These are phyloP conservation scores for Combretum micranthum DNA, from an alignment of 345 rosid species.

Conservation along the genomic window DNA sequence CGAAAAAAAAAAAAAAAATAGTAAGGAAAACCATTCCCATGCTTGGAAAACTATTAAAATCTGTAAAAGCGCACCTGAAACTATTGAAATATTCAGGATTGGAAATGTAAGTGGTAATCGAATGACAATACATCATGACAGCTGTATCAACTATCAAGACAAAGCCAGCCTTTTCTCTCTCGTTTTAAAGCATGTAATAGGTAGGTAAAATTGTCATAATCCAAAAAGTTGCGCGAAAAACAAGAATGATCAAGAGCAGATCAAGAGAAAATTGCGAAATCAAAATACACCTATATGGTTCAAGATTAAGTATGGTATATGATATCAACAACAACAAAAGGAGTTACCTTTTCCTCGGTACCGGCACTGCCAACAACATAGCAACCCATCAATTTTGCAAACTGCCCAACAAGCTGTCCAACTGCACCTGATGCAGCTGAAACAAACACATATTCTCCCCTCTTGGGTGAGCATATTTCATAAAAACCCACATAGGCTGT, in stretches of 20 bases:
- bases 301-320: constrained; percentile 1
- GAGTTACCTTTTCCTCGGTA: constrained; percentile 12
- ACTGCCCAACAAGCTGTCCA: constrained; percentile 15
- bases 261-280: neutral
- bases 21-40: too few relatives aligned
- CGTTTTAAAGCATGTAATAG: too few relatives aligned
- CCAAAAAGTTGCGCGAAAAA: too few relatives aligned
- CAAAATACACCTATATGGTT: neutral
- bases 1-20: neutral
- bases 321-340: neutral
- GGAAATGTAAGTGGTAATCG: too few relatives aligned
- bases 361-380: constrained; percentile 20
- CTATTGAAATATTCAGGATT: too few relatives aligned
- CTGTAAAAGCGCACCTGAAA: too few relatives aligned
- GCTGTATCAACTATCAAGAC: too few relatives aligned
- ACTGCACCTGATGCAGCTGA: constrained; percentile 15
- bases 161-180: too few relatives aligned
- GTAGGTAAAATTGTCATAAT: too few relatives aligned
- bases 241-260: neutral
- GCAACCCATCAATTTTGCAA: constrained; percentile 20
- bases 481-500: constrained; percentile 12
- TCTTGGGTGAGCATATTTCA: neutral
- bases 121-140: too few relatives aligned
- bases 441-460: constrained; percentile 8
- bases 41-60: too few relatives aligned